Base-by-base conservation (phyloP, 179 eudicot species). In the Monotropa hypopitys region DNA sequence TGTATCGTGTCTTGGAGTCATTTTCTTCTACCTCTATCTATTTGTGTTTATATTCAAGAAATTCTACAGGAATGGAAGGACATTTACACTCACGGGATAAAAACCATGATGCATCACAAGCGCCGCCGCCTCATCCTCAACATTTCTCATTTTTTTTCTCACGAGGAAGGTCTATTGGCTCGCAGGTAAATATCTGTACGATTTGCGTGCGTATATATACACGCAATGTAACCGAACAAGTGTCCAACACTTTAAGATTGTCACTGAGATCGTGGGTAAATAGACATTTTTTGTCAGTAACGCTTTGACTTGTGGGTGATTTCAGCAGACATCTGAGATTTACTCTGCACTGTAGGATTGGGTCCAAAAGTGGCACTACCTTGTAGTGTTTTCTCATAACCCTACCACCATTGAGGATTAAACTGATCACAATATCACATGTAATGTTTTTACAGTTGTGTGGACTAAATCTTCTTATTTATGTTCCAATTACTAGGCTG, bases 111-210 rank as follows among this genome's bases (percentile, higher is more conserved):
- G 35, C 79, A 82, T 50, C 85, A 91, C 83, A 90, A 89, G 66
- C 90, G 90, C 40, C 89, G 88, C 45, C 98, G 90, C 71, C 84
- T 94, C 56, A 83, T 93, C 38, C 79, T 96, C 77, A 86, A 96
- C 80, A 81, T 93, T 77, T 88, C 98, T 23, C 91, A 90, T 42
- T 87, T 94, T 71, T 89, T 87, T 57, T 84, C 86, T 79, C 84
- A 74, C 83, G 84, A 89, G 23, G 82, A 79, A 59, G 83, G 80
- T 30, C 61, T 88, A 72, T 74, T 94, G 70, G 91, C 95, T 71
- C 97, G 96, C 83, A 89, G 99, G 98, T 91, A 18, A 18, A 7
- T 11, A 30, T 47, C 78, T 33, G 15, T 11, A 0, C 33, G 16
- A 26, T 15, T 6, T 33, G 26, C 76, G 26, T 23, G 11, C 30